Conservation (phyloP, 805 yeast species). For the Pichia rugopelliculosa region DNA sequence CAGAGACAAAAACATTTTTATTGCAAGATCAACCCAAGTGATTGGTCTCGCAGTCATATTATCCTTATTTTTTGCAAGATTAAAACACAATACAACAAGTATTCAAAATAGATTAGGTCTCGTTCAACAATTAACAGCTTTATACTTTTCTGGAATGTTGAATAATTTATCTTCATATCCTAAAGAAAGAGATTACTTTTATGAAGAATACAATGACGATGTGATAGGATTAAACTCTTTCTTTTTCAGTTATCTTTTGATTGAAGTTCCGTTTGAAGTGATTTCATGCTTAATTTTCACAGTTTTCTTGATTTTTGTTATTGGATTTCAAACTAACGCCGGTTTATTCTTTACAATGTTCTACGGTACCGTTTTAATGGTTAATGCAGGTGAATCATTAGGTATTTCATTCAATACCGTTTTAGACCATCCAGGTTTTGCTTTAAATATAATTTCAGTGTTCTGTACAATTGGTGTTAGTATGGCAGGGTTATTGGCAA, state of each 20-base stretch:
- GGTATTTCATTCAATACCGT: conserved; percentile 76
- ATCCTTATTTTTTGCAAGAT: conserved; percentile 61
- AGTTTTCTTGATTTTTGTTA: conserved; percentile 55
- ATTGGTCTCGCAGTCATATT: conserved; percentile 56
- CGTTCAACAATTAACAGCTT: conserved; percentile 62
- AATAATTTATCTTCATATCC: conserved; percentile 75
- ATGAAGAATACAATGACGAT: conserved; percentile 69
- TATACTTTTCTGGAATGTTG: conserved; percentile 74
- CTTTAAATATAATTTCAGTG: conserved; percentile 63
- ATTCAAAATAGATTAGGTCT: conserved; percentile 66
- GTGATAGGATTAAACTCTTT: conserved; percentile 63
- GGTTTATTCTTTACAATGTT: conserved; percentile 60
- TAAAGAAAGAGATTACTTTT: conserved; percentile 62
- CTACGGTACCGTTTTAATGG: conserved; percentile 44
- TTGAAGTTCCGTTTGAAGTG: conserved; percentile 66
- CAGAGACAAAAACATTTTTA: conserved; percentile 49
- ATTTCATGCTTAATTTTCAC: conserved; percentile 52
- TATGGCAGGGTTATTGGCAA: conserved; percentile 81
- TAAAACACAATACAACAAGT: conserved; percentile 41
- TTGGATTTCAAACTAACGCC: conserved; percentile 66
- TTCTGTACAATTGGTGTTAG: conserved; percentile 64
- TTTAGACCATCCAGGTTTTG: conserved; percentile 71
- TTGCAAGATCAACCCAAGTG: conserved; percentile 60
- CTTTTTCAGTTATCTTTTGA: conserved; percentile 46
- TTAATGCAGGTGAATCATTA: conserved; percentile 75